A percentile compares a stretch with the other conserved stretches of the same genome.
phyloP scores from a whole-genome alignment of 2,329 filamentous ascomycete genomes.

The Fusarium annulatum region DNA sequence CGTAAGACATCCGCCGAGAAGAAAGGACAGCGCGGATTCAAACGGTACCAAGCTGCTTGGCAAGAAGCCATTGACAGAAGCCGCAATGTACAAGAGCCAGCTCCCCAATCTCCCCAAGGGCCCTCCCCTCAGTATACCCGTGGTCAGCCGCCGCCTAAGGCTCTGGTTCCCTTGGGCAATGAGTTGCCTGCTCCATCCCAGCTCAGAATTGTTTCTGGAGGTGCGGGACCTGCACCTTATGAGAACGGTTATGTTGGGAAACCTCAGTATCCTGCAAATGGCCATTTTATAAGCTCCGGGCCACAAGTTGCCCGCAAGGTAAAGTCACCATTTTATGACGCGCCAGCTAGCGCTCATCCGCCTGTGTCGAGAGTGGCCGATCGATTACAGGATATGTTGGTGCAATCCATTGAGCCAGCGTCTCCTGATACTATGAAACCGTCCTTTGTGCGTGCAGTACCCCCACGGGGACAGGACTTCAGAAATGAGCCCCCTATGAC shows the following conservation, averaged over 20 bases:
- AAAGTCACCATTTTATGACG: conserved; percentile 39
- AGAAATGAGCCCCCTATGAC: conserved; percentile 35
- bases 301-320: conserved; percentile 44
- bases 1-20: conserved; percentile 45
- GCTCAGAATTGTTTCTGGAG: conserved; percentile 31
- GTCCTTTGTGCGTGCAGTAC: conserved; percentile 50
- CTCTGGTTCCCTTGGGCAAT: conserved; percentile 18
- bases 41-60: conserved; percentile 60
- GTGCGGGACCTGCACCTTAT: conserved; percentile 38
- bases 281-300: conserved; percentile 29
- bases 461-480: conserved; percentile 43
- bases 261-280: conserved; percentile 28
- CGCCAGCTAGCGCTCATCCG: conserved; percentile 36
- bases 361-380: conserved; percentile 24
- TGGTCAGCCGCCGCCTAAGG: conserved; percentile 13
- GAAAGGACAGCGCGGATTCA: conserved; percentile 58
- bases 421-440: conserved; percentile 53
- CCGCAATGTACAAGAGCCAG: conserved; percentile 19
- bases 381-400: conserved; percentile 55
- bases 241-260: conserved; percentile 47
- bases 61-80: conserved; percentile 52
- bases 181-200: conserved; percentile 35
- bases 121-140: conserved; percentile 18
- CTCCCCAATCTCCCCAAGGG: conserved; percentile 26
- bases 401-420: conserved; percentile 59